Conservation (phyloP, 2,329 filamentous ascomycete species). For the Colletotrichum gigasporum region DNA sequence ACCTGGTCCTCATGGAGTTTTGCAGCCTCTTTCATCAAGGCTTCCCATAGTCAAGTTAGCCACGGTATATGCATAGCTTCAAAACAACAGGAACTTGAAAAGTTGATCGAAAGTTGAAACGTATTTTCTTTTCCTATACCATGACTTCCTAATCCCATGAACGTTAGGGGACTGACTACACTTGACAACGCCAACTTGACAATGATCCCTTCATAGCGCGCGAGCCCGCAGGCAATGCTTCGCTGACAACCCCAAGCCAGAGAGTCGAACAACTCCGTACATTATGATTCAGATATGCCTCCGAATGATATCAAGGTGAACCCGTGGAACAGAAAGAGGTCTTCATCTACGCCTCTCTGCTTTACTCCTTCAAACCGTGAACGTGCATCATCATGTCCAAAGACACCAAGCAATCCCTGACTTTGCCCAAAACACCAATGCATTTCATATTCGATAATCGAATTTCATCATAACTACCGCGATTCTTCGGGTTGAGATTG, state of each 20-base stretch:
- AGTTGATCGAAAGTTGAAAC: neutral
- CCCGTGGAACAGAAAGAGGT: neutral
- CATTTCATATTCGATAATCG: neutral
- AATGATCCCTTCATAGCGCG: constrained; percentile 24
- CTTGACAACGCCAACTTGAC: constrained; percentile 22
- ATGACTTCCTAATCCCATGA: constrained; percentile 7
- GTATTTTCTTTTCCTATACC: constrained; percentile 17
- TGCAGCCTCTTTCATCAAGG: too few relatives aligned
- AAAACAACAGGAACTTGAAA: too few relatives aligned
- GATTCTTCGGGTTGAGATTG: constrained; percentile 1
- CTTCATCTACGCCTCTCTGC: constrained; percentile 1
- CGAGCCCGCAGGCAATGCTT: constrained; percentile 30
- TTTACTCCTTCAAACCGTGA: neutral
- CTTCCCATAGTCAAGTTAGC: too few relatives aligned
- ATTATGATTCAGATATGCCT: constrained; percentile 28
- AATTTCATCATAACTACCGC: constrained; percentile 5
- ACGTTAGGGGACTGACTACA: constrained; percentile 10
- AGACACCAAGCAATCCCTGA: neutral
- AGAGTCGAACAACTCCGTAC: constrained; percentile 33
- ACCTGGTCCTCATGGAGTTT: too few relatives aligned
- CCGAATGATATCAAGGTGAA: constrained; percentile 14
- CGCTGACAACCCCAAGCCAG: constrained; percentile 30
- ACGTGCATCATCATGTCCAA: constrained; percentile 2
- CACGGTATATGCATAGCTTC: too few relatives aligned
- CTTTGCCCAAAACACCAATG: neutral